These are phyloP conservation scores for Neonectria hederae DNA, from an alignment of 2,329 filamentous ascomycete genomes.

Conservation along the genomic window DNA sequence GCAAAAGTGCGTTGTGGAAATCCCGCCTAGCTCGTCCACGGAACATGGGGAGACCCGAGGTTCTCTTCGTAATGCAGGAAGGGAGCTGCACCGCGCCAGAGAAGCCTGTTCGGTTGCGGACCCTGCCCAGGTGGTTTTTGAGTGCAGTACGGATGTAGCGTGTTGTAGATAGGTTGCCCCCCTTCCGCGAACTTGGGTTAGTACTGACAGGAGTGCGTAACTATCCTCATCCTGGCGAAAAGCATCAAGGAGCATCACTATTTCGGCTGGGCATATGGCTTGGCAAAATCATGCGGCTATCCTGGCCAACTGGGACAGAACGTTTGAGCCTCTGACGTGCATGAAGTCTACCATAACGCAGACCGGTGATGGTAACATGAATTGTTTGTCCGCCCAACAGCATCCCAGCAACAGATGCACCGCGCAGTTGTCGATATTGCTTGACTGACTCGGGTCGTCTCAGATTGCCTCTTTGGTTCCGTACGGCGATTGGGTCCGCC, in stretches of 20 bases:
- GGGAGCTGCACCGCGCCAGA: constrained; percentile 3
- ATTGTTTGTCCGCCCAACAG: background rate
- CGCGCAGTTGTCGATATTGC: background rate
- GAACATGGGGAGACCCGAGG: constrained; percentile 23
- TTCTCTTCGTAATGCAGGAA: constrained; percentile 13
- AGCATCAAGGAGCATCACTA: constrained; percentile 1
- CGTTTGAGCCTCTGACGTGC: background rate
- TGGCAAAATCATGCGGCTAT: constrained; percentile 19
- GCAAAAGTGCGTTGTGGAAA: constrained; percentile 1
- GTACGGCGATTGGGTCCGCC: constrained; percentile 2
- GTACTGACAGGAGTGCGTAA: constrained; percentile 23
- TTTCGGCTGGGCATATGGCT: constrained; percentile 19
- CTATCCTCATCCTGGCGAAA: constrained; percentile 11
- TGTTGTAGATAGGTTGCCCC: constrained; percentile 28
- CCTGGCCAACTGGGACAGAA: constrained; percentile 5
- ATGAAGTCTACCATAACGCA: background rate
- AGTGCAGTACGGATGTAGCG: constrained; percentile 9
- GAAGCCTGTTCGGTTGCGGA: constrained; percentile 12
- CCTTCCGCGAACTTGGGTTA: constrained; percentile 34
- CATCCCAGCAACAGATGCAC: background rate
- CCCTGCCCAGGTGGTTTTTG: constrained; percentile 5
- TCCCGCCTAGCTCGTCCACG: constrained; percentile 15
- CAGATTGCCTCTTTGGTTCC: constrained; percentile 17
- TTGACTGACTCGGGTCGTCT: constrained; percentile 13
- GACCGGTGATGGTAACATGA: background rate